Base-by-base conservation (phyloP, 495 filamentous ascomycete genomes). In the Aspergillus cavernicola region DNA sequence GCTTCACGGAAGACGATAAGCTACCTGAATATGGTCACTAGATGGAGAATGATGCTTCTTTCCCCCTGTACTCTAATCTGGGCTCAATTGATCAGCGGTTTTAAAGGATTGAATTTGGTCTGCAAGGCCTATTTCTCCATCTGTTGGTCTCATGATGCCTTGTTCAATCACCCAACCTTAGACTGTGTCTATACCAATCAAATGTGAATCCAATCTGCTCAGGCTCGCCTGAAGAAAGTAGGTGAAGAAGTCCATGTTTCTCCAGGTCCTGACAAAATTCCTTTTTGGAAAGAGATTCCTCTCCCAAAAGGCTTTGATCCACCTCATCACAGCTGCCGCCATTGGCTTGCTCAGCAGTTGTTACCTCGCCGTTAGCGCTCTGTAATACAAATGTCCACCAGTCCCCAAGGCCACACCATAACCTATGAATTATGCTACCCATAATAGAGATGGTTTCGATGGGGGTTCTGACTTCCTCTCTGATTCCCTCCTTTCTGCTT, bases 151-250 rank as follows among this genome's bases (percentile, higher is more conserved):
- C n/a, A n/a, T n/a, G n/a, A n/a, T n/a, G n/a, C n/a, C n/a, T n/a
- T n/a, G n/a, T n/a, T n/a, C n/a, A n/a, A n/a, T n/a, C n/a, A n/a
- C n/a, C n/a, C n/a, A n/a, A n/a, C n/a, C n/a, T n/a, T n/a, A 44
- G 41, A 35, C 43, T 32, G 28, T 46, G 43, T 35, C 28, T 46
- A 46, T 46, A 46, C 26, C 28, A 46, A 32, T 33, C 43, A 22
- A 32, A 46, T 1, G 28, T 28, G 35, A 70, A 68, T 41, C 63
- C 66, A 58, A 66, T 42, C 15, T 64, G 13, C 55, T 61, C 58
- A 26, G 66, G 68, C 15, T 69, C 59, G 10, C 54, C 52, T 5
- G 57, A 63, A 49, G 31, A 64, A 58, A 72, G 66, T 33, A 58
- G 10, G 4, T 38, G 0, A 57, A 66, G 68, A 57, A 72, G 60